Base-by-base conservation (phyloP, 768 basidiomycete genomes). In the Kwoniella bestiolae region DNA sequence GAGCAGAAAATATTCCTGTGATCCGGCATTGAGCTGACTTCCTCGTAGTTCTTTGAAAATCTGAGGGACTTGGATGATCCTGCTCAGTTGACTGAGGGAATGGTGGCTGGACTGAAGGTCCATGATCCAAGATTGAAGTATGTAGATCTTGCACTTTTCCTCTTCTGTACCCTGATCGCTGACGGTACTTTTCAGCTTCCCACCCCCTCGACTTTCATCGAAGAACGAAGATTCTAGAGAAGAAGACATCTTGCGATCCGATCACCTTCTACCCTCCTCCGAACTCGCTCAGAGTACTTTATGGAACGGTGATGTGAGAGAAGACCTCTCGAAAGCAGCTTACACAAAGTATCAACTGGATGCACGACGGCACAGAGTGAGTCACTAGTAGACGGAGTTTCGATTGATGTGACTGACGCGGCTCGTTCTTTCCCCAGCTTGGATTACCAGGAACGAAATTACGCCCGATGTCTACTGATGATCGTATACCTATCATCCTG, bases 291-390 rank as follows among this genome's bases (percentile, higher is more conserved):
- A 83, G 41, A 88, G 87, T 70, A 84, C 86, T 14, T 84, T 96
- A 11, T 95, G 94, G 94, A 86, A 90, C 41, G 41, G 52, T 2
- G 72, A 80, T 7, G 70, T 81, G 3, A 85, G 91, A 35, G 81
- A 83, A 28, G 73, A 75, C 5, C 79, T 92, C 7, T 82, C 83
- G 47, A 87, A 85, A 58, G 90, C 90, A 0, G 85, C 84, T 26
- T 94, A 86, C 80, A 88, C 87, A 79, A 92, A 93, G 81, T 88
- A 89, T 71, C 91, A 95, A 67, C 80, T 98, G 18, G 94, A 99
- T 67, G 85, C 86, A n/a, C 85, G 95, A 47, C 85, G 91, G 14
- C 85, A 89, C 9, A 85, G 90, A 83, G 94, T 91, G 73, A 60
- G 77, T 64, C n/a, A n/a, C n/a, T n/a, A n/a, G n/a, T n/a, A n/a